These are phyloP conservation scores for Colletotrichum melonis DNA, from an alignment of 2,329 filamentous ascomycete species.

Conservation along the genomic window DNA sequence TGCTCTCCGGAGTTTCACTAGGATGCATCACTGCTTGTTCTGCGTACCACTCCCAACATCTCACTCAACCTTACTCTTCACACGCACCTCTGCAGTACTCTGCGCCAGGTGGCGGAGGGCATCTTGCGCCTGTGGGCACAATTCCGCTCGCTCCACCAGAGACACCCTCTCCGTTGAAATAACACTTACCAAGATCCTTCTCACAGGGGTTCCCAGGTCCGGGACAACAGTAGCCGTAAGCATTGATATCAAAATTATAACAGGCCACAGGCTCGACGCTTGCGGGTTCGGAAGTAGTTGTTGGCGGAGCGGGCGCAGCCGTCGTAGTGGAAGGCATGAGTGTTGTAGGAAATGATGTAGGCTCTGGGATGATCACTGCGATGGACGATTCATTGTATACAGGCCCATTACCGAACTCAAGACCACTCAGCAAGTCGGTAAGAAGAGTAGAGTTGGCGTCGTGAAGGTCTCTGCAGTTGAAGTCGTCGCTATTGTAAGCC, in stretches of 20 bases:
- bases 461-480: too few species aligned
- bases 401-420: neutral
- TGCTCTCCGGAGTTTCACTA: too few species aligned
- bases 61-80: neutral
- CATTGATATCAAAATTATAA: constrained; percentile 5
- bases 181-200: neutral
- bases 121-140: neutral
- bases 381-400: neutral
- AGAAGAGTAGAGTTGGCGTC: too few species aligned
- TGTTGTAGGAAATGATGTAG: neutral
- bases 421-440: too few species aligned
- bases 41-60: too few species aligned
- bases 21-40: too few species aligned
- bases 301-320: neutral
- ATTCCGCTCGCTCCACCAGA: neutral
- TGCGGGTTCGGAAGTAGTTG: neutral
- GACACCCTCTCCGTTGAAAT: neutral
- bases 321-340: neutral
- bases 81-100: neutral
- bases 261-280: neutral
- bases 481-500: too few species aligned
- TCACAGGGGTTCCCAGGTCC: neutral
- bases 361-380: neutral
- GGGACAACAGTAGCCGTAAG: constrained; percentile 4
- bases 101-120: neutral